Evolutionary conservation across 1,139 yeast species (phyloP), one percentile per base, ranked within the genome.

Genomic region (Pichia sp.): DNA sequence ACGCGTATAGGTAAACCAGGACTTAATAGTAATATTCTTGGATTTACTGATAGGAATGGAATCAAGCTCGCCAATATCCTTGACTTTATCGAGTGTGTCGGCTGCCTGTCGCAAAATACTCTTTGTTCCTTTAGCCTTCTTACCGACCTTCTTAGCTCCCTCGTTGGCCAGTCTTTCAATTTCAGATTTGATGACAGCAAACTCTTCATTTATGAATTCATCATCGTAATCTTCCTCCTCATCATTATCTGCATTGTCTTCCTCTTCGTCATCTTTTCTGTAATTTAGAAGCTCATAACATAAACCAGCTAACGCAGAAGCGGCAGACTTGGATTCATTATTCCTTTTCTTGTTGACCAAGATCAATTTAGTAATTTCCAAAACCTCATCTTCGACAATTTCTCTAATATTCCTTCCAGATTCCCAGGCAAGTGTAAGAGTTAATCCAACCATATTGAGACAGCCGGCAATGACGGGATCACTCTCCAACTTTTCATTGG

Each of bases 1-100:
- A 40, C 87, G 64, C 34, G 77, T 56, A 48, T 77, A 72, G 39
- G 78, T 69, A 45, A 63, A 71, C 93, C 93, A 82, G 21, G 80
- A 67, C 44, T 69, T 72, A 26, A 81, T 71, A n/a, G 76, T 67
- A 36, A 81, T 59, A 4, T 78, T 63, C 52, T 69, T 74, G 24
- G 74, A 63, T 47, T 74, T 72, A 3, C 78, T 65, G n/a, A 79
- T 58, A 4, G 39, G 12, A 18, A 42, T 34, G n/a, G 27, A 26
- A 20, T 39, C 42, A 22, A 72, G 70, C 19, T 63, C 41, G 8
- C 22, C 22, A 21, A 11, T 21, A 9, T 21, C 22, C 11, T 15
- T 34, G 21, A n/a, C 22, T 6, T 64, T 62, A 14, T 77, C 61
- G 9, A 39, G 11, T 0, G 85, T 74, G 29, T 60, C 58, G 30